Base-by-base conservation (phyloP, 495 filamentous ascomycete species). In the Penicillium manginii region DNA sequence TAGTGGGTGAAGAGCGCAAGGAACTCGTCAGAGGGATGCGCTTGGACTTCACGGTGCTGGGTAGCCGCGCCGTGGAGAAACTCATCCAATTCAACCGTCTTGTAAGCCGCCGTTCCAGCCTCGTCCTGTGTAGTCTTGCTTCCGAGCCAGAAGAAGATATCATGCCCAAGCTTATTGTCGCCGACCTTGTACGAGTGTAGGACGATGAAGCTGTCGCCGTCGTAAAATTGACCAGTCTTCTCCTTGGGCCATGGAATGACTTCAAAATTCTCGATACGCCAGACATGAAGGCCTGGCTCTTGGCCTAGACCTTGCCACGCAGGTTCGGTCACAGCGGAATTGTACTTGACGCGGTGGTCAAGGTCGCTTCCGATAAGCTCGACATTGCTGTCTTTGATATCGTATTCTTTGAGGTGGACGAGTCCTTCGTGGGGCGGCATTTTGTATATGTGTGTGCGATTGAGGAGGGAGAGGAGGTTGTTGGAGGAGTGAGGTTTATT, bases 81-180 rank as follows among this genome's bases (percentile, higher is more conserved):
- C 68, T 88, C 85, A 55, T 88, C 85, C 37, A 88, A 69, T 64
- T 88, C 85, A 21, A 86, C 85, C 2, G 85, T 85, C 67, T 88
- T 88, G 67, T 88, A 88, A 7, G 85, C 84, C 2, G 85, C 85
- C 1, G 82, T 83, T 5, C 85, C 85, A 6, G 84, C 83, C 61
- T 88, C 85, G 59, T 88, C 85, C 65, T 86, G 83, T 9, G 81
- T 77, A 0, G 84, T 86, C 60, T 84, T 79, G 57, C 64, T 77
- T 11, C 83, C 83, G 5, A 86, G 78, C 82, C 82, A 87, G 76
- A 85, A 85, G 73, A 83, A 84, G 62, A 86, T 77, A 42, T 84
- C 80, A 66, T 86, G 80, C 23, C 71, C 71, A 17, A 86, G 64
- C 56, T 81, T 80, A 57, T 81, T 72, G 43, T 72, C 72, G 14